Percentiles rank a stretch among this genome's conserved stretches.
phyloP scores from a whole-genome alignment of 345 rosid species.

The Arabis hirsuta region DNA sequence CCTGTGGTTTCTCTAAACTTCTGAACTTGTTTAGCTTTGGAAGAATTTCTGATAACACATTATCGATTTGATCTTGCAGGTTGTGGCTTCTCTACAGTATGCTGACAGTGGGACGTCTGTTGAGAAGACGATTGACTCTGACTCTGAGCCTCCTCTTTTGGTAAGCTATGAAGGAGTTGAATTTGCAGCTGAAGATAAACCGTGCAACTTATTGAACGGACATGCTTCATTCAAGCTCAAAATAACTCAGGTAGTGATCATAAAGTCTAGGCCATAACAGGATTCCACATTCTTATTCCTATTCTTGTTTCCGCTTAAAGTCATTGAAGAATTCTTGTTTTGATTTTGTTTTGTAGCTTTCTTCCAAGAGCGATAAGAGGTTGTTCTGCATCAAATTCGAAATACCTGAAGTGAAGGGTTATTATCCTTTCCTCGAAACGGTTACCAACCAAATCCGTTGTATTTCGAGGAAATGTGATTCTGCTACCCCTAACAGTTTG shows the following conservation, averaged over 20 bases:
- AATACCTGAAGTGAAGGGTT: slow-evolving; percentile 50
- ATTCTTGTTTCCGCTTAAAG: neutral
- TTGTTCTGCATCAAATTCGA: slow-evolving; percentile 69
- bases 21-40: neutral
- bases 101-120: slow-evolving; percentile 68
- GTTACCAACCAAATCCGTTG: slow-evolving; percentile 72
- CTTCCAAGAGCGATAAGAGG: slow-evolving; percentile 79
- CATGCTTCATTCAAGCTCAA: slow-evolving; percentile 82
- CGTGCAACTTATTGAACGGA: slow-evolving; percentile 63
- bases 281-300: neutral
- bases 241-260: slow-evolving; percentile 68
- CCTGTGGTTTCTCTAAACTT: slow-evolving; percentile 27
- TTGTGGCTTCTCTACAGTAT: slow-evolving; percentile 74
- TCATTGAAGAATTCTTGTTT: slow-evolving; percentile 10
- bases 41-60: neutral
- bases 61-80: slow-evolving; percentile 45
- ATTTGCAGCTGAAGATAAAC: slow-evolving; percentile 65
- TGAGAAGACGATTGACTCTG: slow-evolving; percentile 68
- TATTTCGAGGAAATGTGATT: slow-evolving; percentile 58
- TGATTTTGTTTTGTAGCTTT: slow-evolving; percentile 60
- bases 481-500: slow-evolving; percentile 55
- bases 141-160: slow-evolving; percentile 79
- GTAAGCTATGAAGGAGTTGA: slow-evolving; percentile 78
- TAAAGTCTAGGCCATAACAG: slow-evolving; percentile 6
- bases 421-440: slow-evolving; percentile 69